Conservation (phyloP, 73 alveolate genomes). For the Paramecium caudatum region DNA sequence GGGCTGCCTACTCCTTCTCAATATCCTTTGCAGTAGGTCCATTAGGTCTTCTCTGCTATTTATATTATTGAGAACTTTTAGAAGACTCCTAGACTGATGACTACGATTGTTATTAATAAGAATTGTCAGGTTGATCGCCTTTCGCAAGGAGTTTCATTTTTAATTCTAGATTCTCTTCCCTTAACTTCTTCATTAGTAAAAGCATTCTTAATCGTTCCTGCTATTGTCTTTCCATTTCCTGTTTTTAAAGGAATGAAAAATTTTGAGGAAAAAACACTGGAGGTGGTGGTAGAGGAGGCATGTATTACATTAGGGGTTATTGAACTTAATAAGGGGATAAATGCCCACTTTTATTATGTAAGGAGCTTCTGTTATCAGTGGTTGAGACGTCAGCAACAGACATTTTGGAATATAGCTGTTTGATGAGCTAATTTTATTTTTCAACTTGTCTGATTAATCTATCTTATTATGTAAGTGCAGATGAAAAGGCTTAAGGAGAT, state of each 20-base stretch:
- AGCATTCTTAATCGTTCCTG: slow-evolving; percentile 56
- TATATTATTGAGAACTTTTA: background rate
- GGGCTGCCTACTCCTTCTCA: background rate
- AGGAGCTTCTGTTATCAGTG: background rate
- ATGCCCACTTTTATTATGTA: background rate
- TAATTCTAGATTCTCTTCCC: slow-evolving; percentile 13
- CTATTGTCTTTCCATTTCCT: slow-evolving; percentile 16
- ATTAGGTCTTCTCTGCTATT: background rate
- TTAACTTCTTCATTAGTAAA: slow-evolving; percentile 27
- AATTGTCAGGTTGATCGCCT: background rate
- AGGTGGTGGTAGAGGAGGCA: slow-evolving; percentile 67
- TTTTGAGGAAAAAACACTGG: slow-evolving; percentile 60
- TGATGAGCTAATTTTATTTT: background rate
- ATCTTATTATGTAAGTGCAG: background rate
- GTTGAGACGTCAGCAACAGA: too few species aligned
- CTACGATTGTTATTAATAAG: too few species aligned
- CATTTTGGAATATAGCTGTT: background rate
- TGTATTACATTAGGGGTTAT: background rate
- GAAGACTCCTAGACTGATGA: too few species aligned
- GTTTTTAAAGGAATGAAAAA: background rate
- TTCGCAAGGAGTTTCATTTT: background rate
- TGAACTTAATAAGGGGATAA: background rate
- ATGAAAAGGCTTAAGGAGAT: background rate
- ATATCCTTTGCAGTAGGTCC: slow-evolving; percentile 48
- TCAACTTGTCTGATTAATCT: background rate